Conservation (phyloP, 106 monocot species). For the Dendrobium huoshanense region DNA sequence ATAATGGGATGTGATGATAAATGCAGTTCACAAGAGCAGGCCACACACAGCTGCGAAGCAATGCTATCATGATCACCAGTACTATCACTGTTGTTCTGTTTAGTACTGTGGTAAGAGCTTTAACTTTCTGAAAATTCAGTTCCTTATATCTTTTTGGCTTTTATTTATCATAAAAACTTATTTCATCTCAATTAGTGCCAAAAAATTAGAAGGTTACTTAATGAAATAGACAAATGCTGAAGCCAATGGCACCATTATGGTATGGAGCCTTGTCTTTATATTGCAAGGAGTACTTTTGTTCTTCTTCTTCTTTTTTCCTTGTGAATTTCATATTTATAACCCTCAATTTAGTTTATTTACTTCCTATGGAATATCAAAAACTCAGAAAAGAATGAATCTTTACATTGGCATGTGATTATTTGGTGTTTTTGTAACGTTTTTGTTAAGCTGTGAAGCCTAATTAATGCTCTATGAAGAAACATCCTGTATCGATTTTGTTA, state of each 20-base stretch:
- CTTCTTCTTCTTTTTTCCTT: background rate
- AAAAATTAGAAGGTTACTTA: too few relatives aligned
- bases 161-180: background rate
- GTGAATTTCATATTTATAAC: background rate
- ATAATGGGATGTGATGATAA: background rate
- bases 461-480: background rate
- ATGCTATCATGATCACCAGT: slow-evolving; percentile 52
- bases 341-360: background rate
- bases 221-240: too few relatives aligned
- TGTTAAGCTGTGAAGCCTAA: background rate
- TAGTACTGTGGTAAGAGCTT: slow-evolving; percentile 42
- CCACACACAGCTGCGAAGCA: slow-evolving; percentile 29
- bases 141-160: background rate
- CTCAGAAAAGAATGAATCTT: background rate
- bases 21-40: slow-evolving; percentile 41
- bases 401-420: background rate
- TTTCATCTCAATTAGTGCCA: background rate
- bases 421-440: background rate
- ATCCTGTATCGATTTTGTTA: too few relatives aligned
- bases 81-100: slow-evolving; percentile 54
- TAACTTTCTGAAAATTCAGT: background rate
- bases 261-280: too few relatives aligned
- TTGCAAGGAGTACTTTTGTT: background rate
- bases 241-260: too few relatives aligned
- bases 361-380: too few relatives aligned